Evolutionary conservation across 2,329 filamentous ascomycete genomes (phyloP).

Genomic region (Bipolaris oryzae): DNA sequence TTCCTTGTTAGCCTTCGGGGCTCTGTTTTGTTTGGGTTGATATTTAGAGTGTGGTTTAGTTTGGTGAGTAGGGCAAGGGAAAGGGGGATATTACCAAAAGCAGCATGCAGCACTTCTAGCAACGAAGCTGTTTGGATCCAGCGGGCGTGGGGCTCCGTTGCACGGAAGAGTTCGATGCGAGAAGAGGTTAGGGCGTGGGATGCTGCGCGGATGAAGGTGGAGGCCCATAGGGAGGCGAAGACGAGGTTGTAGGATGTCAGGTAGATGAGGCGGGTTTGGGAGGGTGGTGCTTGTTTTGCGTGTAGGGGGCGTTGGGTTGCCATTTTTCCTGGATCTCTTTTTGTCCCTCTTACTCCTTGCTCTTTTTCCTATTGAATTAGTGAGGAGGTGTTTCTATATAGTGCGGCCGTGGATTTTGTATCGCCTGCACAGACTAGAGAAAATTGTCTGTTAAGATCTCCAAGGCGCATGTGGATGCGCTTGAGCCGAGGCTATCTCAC

Average conservation of each 20-base stretch:
- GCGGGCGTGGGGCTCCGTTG: conserved; percentile 20
- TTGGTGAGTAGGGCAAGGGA: not conserved
- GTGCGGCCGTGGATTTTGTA: too few species aligned
- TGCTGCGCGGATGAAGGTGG: conserved; percentile 14
- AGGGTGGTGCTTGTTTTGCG: not conserved
- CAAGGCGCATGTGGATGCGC: conserved; percentile 7
- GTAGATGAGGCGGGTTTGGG: conserved; percentile 18
- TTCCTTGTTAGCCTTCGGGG: too few species aligned
- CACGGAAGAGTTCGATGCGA: conserved; percentile 15
- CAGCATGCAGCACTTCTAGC: conserved; percentile 31
- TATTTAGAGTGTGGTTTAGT: too few species aligned
- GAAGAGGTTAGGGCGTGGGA: not conserved
- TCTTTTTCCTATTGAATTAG: not conserved
- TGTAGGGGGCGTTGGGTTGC: not conserved
- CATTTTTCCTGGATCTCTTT: not conserved
- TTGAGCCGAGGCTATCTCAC: conserved; percentile 13
- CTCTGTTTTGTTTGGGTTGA: too few species aligned
- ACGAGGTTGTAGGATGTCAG: conserved; percentile 31
- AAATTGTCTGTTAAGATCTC: conserved; percentile 1
- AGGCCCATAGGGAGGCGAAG: conserved; percentile 28
- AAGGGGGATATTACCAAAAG: conserved; percentile 16
- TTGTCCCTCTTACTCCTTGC: not conserved
- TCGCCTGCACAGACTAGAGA: not conserved
- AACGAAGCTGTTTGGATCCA: conserved; percentile 31
- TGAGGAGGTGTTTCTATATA: too few species aligned